phyloP scores from a whole-genome alignment of 2,329 filamentous ascomycete genomes.

The Ophiostoma populinum region DNA sequence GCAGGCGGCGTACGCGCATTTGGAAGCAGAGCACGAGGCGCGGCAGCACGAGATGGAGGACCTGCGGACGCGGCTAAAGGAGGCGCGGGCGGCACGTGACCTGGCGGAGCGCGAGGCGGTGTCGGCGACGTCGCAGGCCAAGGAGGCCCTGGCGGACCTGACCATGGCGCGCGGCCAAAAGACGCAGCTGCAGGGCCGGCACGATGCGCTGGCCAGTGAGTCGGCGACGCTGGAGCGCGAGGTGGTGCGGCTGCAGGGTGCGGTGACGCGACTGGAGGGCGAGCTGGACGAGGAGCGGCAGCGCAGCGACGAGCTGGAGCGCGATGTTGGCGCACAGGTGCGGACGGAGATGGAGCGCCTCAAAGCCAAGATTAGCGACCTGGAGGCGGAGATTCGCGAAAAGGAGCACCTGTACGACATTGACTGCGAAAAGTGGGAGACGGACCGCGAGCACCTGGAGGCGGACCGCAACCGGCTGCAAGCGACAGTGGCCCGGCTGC shows the following conservation, averaged over 20 bases:
- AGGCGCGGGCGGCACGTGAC: conserved; percentile 26
- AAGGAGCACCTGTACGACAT: conserved; percentile 54
- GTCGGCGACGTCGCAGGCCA: conserved; percentile 31
- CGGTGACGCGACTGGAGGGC: conserved; percentile 29
- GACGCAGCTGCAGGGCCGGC: conserved; percentile 48
- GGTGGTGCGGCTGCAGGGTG: conserved; percentile 30
- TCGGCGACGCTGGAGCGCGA: conserved; percentile 50
- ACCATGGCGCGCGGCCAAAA: conserved; percentile 44
- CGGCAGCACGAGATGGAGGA: conserved; percentile 29
- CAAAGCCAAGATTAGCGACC: conserved; percentile 40
- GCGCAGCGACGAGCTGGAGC: conserved; percentile 41
- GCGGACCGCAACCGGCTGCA: conserved; percentile 50
- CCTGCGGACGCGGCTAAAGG: conserved; percentile 26
- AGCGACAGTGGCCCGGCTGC: conserved; percentile 52
- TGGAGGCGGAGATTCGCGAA: conserved; percentile 48
- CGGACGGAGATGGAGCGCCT: conserved; percentile 31
- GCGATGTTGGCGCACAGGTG: conserved; percentile 34
- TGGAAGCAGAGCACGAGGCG: conserved; percentile 33
- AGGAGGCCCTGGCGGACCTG: conserved; percentile 41
- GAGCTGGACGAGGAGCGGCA: conserved; percentile 36
- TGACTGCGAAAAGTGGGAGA: conserved; percentile 57
- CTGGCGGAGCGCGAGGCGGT: conserved; percentile 19
- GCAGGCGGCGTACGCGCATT: conserved; percentile 28
- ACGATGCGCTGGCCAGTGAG: conserved; percentile 49
- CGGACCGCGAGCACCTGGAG: conserved; percentile 45